Conservation (phyloP, 768 basidiomycete genomes). For the Pulveroboletus frians region DNA sequence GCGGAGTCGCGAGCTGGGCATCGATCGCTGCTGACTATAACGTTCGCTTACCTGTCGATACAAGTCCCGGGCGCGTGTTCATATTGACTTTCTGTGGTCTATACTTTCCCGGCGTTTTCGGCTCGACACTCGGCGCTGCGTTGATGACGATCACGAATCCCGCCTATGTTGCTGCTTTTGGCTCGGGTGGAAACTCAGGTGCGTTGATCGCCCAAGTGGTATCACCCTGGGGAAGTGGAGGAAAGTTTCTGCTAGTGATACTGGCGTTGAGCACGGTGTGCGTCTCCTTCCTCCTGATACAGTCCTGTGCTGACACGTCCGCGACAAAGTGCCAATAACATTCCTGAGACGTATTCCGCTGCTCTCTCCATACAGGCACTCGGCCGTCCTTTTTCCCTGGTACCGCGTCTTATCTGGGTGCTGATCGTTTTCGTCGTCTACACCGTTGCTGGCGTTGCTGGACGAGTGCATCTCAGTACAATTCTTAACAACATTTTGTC, state of each 20-base stretch:
- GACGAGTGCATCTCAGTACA: conserved; percentile 40
- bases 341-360: conserved; percentile 43
- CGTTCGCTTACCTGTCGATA: conserved; percentile 42
- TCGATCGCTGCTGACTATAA: conserved; percentile 54
- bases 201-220: conserved; percentile 43
- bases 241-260: conserved; percentile 38
- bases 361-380: conserved; percentile 44
- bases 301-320: not conserved
- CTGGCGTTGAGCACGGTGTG: conserved; percentile 40
- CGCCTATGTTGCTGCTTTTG: conserved; percentile 38
- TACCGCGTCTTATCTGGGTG: conserved; percentile 46
- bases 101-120: conserved; percentile 43
- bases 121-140: conserved; percentile 32
- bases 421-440: conserved; percentile 35
- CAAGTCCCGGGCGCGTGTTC: conserved; percentile 41
- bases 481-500: conserved; percentile 41
- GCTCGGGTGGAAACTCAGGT: conserved; percentile 36
- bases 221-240: conserved; percentile 40
- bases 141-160: conserved; percentile 40
- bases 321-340: conserved; percentile 33
- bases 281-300: conserved; percentile 6
- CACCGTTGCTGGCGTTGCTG: conserved; percentile 37
- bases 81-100: conserved; percentile 46
- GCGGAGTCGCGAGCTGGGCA: conserved; percentile 45
- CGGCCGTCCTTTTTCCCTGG: conserved; percentile 36